Evolutionary conservation across 495 filamentous ascomycete species (phyloP), one percentile per base, ranked within the genome.

Genomic region (Podospora bellae-mahoneyi): DNA sequence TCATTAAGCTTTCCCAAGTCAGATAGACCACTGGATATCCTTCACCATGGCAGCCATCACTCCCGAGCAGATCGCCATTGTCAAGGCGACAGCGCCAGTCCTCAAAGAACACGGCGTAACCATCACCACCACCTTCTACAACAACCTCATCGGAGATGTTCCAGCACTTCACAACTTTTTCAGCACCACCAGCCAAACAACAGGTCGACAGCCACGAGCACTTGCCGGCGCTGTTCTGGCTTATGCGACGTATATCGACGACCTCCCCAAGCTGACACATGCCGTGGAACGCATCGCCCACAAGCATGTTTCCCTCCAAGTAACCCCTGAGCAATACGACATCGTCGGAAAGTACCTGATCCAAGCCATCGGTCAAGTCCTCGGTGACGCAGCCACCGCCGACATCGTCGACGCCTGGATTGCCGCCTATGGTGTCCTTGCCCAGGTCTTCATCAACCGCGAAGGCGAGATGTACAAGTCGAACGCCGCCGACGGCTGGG

Each of bases 211-310:
- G 69, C 81, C 88, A 3, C 80, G 79, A 19, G 89, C 90, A 15
- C 82, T 93, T 7, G 89, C 90, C 54, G 80, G 77, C 63, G 83
- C 89, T 15, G 83, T 93, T 44, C 87, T 88, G 71, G 88, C 87
- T 39, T 92, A 92, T 69, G 90, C 90, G 65, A 81, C 82, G 23
- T 82, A 92, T 75, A 89, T 92, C 74, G 90, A 92, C 76, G 83
- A 91, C 77, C 84, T 91, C 5, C 81, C 79, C 64, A 86, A 83
- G 28, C 82, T 93, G 4, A 68, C 76, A 44, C 81, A 84, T 5
- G 86, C 88, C 48, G 84, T 93, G n/a, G 87, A 89, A 76, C 83
- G 87, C 70, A 92, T 93, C 74, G 88, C 88, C 74, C 84, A 90
- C 76, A 92, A 92, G 78, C 90, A 93, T 70, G 90, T 86, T 57